Percentiles rank a stretch among this genome's conserved stretches.
Conservation (phyloP, 768 basidiomycete genomes). For the Pleurotus eryngii region DNA sequence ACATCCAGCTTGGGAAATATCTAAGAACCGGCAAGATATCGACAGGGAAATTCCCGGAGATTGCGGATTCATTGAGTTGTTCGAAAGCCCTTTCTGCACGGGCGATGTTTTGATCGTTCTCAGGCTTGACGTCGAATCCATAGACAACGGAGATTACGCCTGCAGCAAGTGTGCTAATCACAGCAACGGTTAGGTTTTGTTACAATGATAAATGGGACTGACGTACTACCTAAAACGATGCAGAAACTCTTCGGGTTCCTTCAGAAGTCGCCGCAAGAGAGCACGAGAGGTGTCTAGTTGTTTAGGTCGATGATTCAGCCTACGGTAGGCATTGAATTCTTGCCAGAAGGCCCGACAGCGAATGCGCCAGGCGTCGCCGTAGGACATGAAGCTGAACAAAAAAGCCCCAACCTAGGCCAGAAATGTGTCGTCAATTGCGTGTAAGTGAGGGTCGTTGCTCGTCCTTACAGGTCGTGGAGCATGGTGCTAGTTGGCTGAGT, state of each 20-base stretch:
- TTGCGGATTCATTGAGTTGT: conserved; percentile 25
- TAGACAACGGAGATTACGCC: conserved; percentile 35
- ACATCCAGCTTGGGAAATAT: conserved; percentile 37
- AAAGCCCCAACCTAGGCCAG: too few species aligned
- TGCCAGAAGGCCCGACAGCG: conserved; percentile 37
- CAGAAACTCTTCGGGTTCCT: conserved; percentile 34
- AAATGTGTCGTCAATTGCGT: too few species aligned
- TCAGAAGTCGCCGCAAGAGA: conserved; percentile 28
- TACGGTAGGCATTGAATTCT: conserved; percentile 34
- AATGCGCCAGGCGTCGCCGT: conserved; percentile 37
- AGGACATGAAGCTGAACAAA: conserved; percentile 15
- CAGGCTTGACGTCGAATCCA: conserved; percentile 29
- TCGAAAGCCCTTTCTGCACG: conserved; percentile 28
- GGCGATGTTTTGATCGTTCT: conserved; percentile 30
- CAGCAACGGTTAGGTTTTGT: not conserved
- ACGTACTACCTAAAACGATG: conserved; percentile 33
- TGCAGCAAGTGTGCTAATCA: conserved; percentile 22
- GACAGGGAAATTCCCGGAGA: conserved; percentile 32
- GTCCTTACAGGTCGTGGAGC: too few species aligned
- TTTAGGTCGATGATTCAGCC: conserved; percentile 24
- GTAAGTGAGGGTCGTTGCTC: too few species aligned
- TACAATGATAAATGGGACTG: conserved; percentile 6
- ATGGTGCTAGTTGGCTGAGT: too few species aligned
- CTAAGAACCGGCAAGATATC: conserved; percentile 25
- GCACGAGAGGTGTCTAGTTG: conserved; percentile 27